Base-by-base conservation (phyloP, 176 grass and related monocot genomes). In the Carex cristatella region DNA sequence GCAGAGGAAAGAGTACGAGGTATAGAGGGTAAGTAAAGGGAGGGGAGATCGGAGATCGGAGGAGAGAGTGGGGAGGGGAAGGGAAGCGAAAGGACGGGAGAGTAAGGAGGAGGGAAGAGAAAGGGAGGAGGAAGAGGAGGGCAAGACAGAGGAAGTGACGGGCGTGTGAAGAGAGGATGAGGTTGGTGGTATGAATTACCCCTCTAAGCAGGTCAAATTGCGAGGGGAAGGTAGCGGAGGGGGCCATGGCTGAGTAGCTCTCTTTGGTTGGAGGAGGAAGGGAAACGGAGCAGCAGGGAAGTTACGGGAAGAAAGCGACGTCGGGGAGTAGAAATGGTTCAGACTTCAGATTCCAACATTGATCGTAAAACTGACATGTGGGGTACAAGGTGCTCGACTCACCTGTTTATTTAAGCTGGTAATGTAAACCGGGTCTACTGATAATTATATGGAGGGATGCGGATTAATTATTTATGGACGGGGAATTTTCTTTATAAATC, bases 161-260 rank as follows among this genome's bases (percentile, higher is more conserved):
- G 12, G 86, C 37, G 80, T 87, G 86, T 19, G 86, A 80, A 18
- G 86, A 69, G 80, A 83, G 69, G 80, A 87, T 73, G 80, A 80
- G 86, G 44, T 57, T 67, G 62, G 81, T 61, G 63, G 56, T 58
- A 33, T 44, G 82, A 61, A 84, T 68, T 46, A 80, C 49, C 16
- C 49, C 81, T 73, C 23, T 48, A 2, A 88, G 72, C n/a, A 88
- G 56, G 1, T 85, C 82, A 23, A 78, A 30, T 74, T 82, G 83
- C 69, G 69, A 19, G 4, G 70, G 61, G 0, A 72, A 12, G 18
- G 83, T 30, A 51, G 83, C 61, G 13, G 31, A 19, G 48, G 16
- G 44, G 1, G 68, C 37, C 38, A 46, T 71, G 68, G 68, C 15
- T 37, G 12, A 68, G 65, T 15, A 13, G 31, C 31, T 68, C 2